phyloP scores from a whole-genome alignment of 345 rosid genomes.

The Zanthoxylum bungeanum region DNA sequence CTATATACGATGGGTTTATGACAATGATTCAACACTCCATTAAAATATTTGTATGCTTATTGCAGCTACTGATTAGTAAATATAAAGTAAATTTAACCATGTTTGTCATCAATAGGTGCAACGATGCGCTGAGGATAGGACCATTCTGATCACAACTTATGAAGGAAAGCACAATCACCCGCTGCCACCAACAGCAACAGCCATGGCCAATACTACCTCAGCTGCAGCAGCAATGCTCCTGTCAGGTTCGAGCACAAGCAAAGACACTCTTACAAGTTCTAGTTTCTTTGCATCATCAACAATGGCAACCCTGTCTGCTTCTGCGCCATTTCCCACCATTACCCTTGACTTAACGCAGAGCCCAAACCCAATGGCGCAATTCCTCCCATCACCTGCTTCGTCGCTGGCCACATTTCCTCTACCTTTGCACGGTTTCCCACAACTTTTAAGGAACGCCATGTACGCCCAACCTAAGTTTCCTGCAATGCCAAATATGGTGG shows the following conservation, averaged over 20 bases:
- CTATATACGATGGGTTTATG: too few species aligned
- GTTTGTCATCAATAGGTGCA: conserved; percentile 58
- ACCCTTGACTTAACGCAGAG: conserved; percentile 81
- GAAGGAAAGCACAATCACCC: conserved; percentile 98
- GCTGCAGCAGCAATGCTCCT: conserved; percentile 88
- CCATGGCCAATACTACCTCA: conserved; percentile 86
- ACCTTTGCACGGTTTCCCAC: too few species aligned
- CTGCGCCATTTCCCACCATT: conserved; percentile 86
- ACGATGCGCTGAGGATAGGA: conserved; percentile 82
- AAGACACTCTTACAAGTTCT: conserved; percentile 41
- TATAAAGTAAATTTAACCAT: too few species aligned
- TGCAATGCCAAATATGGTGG: too few species aligned
- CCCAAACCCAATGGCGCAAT: conserved; percentile 40
- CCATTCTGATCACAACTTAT: conserved; percentile 76
- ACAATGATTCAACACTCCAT: too few species aligned
- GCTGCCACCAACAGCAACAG: conserved; percentile 84
- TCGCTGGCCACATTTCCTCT: too few species aligned
- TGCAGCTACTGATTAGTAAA: too few species aligned
- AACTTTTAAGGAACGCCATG: conserved; percentile 31
- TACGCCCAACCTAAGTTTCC: too few species aligned
- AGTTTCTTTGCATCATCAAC: conserved; percentile 55
- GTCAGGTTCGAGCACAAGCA: conserved; percentile 68
- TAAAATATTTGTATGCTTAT: too few species aligned
- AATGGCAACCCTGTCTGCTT: conserved; percentile 74
- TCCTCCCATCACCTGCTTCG: conserved; percentile 29